These are phyloP conservation scores for Talaromyces sp. DNA, from an alignment of 2,329 filamentous ascomycete species.

Conservation along the genomic window DNA sequence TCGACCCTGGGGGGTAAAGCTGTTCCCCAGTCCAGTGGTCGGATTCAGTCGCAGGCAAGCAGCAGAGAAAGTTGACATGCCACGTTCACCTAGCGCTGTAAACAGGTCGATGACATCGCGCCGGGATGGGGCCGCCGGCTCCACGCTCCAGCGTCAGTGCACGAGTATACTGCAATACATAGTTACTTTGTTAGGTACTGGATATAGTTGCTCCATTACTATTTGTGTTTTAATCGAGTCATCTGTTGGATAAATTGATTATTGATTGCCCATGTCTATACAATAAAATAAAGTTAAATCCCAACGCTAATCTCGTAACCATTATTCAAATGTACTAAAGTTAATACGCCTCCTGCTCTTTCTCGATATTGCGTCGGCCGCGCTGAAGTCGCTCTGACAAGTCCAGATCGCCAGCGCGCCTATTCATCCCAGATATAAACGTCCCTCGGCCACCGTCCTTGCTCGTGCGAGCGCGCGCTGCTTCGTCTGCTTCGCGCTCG, in stretches of 20 bases:
- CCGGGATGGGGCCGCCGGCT: background rate
- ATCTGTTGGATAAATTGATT: background rate
- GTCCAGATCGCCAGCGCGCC: constrained; percentile 44
- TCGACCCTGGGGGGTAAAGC: background rate
- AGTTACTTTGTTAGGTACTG: too few species aligned
- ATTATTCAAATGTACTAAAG: background rate
- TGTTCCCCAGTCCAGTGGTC: background rate
- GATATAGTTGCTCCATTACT: too few species aligned
- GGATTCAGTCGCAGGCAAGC: background rate
- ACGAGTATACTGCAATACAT: too few species aligned
- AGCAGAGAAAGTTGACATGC: background rate
- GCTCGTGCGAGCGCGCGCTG: constrained; percentile 52
- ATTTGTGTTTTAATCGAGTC: background rate
- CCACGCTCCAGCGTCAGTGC: background rate
- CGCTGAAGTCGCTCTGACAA: constrained; percentile 38
- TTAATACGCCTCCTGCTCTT: constrained; percentile 33
- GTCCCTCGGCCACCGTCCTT: constrained; percentile 60
- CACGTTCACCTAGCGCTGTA: background rate
- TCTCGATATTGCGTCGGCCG: constrained; percentile 28
- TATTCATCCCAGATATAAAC: constrained; percentile 61
- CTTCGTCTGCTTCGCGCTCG: constrained; percentile 61
- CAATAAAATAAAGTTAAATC: background rate
- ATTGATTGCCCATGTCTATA: background rate
- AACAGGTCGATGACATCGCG: background rate
- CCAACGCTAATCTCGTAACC: background rate